These are phyloP conservation scores for Trametes cingulata DNA, from an alignment of 768 basidiomycete genomes.

Conservation along the genomic window DNA sequence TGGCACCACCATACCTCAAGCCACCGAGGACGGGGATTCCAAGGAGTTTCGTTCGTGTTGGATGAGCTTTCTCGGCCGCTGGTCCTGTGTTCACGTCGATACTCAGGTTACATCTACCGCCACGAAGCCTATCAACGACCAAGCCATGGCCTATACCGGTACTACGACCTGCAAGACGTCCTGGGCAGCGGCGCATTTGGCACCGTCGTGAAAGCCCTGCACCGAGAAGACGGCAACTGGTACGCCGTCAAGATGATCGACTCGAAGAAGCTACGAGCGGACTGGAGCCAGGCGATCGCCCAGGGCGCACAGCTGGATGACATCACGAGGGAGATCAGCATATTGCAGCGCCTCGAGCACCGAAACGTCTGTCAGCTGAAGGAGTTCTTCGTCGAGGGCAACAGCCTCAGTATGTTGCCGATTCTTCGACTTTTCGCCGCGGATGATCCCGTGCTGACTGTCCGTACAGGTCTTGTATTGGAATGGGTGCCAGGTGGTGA, in stretches of 20 bases:
- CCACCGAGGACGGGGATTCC: constrained; percentile 44
- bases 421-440: constrained; percentile 21
- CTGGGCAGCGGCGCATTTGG: constrained; percentile 91
- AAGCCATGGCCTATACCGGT: constrained; percentile 51
- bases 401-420: constrained; percentile 52
- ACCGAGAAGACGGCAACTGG: constrained; percentile 65
- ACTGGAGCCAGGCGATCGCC: background rate
- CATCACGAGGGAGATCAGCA: constrained; percentile 71
- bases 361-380: constrained; percentile 79
- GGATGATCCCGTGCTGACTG: constrained; percentile 33
- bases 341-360: constrained; percentile 75
- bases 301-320: constrained; percentile 1
- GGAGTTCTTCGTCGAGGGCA: constrained; percentile 69
- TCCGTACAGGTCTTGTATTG: constrained; percentile 66
- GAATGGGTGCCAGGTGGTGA: constrained; percentile 89
- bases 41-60: constrained; percentile 57
- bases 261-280: constrained; percentile 42
- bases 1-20: constrained; percentile 53
- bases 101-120: constrained; percentile 70
- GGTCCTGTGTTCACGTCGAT: constrained; percentile 28
- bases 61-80: background rate
- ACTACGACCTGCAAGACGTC: constrained; percentile 65
- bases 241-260: constrained; percentile 87
- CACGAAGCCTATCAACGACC: constrained; percentile 49
- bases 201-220: constrained; percentile 79